A percentile compares a stretch with the other conserved stretches of the same genome.
These are phyloP conservation scores for Plasmopara viticola DNA, from an alignment of 352 stramenopile genomes.

Conservation along the genomic window DNA sequence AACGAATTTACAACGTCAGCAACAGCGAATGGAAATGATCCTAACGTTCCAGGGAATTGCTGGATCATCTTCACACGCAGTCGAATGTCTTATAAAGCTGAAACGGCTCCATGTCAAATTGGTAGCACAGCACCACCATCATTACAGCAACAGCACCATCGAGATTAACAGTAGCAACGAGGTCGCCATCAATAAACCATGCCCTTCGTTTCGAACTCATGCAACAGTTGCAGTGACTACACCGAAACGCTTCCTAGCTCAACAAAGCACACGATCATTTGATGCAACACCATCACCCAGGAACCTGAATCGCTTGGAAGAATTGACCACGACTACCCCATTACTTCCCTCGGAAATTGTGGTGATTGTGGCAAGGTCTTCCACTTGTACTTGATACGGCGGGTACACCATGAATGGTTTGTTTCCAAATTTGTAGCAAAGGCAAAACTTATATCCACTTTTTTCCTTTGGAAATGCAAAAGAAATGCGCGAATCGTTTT, in stretches of 20 bases:
- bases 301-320: conserved; percentile 43
- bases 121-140: conserved; percentile 41
- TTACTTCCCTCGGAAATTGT: conserved; percentile 26
- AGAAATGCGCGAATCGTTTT: conserved; percentile 2
- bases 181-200: conserved; percentile 28
- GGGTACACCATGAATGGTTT: conserved; percentile 56
- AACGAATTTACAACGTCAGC: conserved; percentile 41
- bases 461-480: conserved; percentile 37
- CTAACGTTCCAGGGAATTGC: conserved; percentile 33
- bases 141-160: conserved; percentile 26
- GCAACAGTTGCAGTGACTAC: conserved; percentile 22
- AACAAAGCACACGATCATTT: conserved; percentile 68
- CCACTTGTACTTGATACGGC: conserved; percentile 37
- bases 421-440: conserved; percentile 68
- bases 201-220: conserved; percentile 29
- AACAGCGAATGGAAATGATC: conserved; percentile 45
- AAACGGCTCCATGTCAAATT: conserved; percentile 55
- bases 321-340: conserved; percentile 41
- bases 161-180: conserved; percentile 37
- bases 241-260: conserved; percentile 26
- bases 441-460: conserved; percentile 43
- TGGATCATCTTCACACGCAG: conserved; percentile 55
- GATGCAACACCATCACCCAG: conserved; percentile 37
- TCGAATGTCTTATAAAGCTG: conserved; percentile 41
- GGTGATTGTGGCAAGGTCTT: conserved; percentile 30